Evolutionary conservation across 768 basidiomycete species (phyloP).

Genomic region (Hemileccinum impolitum): DNA sequence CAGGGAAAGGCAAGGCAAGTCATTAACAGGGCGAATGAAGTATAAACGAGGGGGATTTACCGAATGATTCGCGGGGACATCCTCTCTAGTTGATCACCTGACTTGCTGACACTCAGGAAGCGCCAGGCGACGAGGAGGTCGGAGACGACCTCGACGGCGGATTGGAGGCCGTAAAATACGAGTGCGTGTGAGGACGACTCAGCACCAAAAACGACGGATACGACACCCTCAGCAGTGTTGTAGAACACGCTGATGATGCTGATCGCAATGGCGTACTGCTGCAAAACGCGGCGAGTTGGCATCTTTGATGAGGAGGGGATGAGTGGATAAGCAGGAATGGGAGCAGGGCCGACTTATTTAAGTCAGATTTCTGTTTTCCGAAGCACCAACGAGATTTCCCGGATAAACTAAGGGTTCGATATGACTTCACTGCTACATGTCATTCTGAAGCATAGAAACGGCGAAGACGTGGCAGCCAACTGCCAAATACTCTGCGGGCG

Average conservation of each 20-base stretch:
- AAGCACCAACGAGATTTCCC: not conserved
- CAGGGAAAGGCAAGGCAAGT: not conserved
- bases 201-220: slow-evolving; percentile 44
- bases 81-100: slow-evolving; percentile 30
- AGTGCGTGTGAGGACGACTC: slow-evolving; percentile 44
- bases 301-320: slow-evolving; percentile 3
- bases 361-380: not conserved
- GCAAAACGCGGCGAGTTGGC: slow-evolving; percentile 18
- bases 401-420: not conserved
- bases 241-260: slow-evolving; percentile 40
- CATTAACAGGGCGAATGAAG: not conserved
- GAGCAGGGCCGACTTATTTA: not conserved
- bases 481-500: not conserved
- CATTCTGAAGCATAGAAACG: not conserved
- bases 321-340: not conserved
- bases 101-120: slow-evolving; percentile 33
- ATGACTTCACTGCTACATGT: not conserved
- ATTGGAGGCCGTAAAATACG: slow-evolving; percentile 49
- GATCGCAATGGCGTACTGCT: slow-evolving; percentile 39
- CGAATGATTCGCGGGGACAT: slow-evolving; percentile 10
- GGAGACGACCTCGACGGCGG: slow-evolving; percentile 45
- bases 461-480: not conserved
- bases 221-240: slow-evolving; percentile 39
- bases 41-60: slow-evolving; percentile 2
- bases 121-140: slow-evolving; percentile 44